Evolutionary conservation across 805 yeast genomes (phyloP), one percentile per base, ranked within the genome.

Genomic region (Metschnikowia gelsemii): DNA sequence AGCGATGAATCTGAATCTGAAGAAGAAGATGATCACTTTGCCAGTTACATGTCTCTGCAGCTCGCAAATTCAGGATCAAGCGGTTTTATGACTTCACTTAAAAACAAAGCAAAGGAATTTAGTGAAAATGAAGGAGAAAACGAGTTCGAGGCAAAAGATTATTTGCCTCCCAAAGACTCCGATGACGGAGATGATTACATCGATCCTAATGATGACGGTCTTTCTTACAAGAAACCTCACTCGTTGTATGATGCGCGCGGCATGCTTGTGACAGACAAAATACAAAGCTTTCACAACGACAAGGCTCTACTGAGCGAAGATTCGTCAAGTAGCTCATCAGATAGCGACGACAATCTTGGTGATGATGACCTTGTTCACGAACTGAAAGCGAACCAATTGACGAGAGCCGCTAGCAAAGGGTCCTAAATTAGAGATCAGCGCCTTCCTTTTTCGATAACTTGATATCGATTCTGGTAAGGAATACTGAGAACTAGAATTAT

Each of bases 121-220:
- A 41, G 46, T 16, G 50, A 46, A 5, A 42, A 40, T 14, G 54
- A 51, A 4, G 40, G 40, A 6, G 44, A 22, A 21, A 14, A 17
- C 13, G 43, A 37, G 8, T 33, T 25, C 19, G 39, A 39, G n/a
- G 18, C 39, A 5, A 40, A 37, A 17, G 42, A 45, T 19, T 45
- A 50, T 32, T 40, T 41, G 41, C 17, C 36, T 1, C 30, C 42
- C 32, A 43, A 42, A 32, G 74, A 70, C 28, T 66, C 59, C 25
- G 68, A 62, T 21, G 76, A 75, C 20, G 85, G 76, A 11, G 88
- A 84, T 45, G 89, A 82, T 46, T 83, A 84, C 54, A 79, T 78
- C 52, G 90, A 84, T 56, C 90, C 91, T 1, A 83, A 84, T 55
- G 91, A 85, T 58, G 91, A 84, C 55, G 91, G 91, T 0, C 79